phyloP scores from a whole-genome alignment of 306 rosid species.

The Prunus campanulata region DNA sequence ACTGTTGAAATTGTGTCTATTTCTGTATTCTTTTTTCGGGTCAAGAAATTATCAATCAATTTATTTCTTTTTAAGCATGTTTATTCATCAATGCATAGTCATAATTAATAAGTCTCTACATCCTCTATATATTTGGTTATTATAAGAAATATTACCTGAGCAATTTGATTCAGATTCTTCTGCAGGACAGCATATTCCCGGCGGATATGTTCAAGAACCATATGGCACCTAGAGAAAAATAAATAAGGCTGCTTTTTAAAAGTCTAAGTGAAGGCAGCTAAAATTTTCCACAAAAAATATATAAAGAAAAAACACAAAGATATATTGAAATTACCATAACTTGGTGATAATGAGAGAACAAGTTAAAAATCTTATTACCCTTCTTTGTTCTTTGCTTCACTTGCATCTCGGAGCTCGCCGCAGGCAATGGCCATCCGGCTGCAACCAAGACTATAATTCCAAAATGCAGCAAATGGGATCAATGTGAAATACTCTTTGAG shows the following conservation, averaged over 20 bases:
- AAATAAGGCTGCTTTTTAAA: too few species aligned
- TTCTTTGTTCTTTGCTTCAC: background rate
- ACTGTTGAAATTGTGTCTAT: too few species aligned
- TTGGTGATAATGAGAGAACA: too few species aligned
- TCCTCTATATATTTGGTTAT: too few species aligned
- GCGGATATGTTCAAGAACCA: background rate
- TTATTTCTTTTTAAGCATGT: too few species aligned
- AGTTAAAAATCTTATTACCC: background rate
- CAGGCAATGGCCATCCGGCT: background rate
- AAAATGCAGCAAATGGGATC: background rate
- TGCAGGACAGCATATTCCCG: background rate
- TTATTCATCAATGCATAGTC: too few species aligned
- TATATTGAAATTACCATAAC: background rate
- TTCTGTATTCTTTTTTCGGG: too few species aligned
- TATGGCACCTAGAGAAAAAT: background rate
- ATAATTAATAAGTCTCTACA: too few species aligned
- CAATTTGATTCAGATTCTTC: background rate
- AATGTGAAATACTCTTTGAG: background rate
- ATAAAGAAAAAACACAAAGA: too few species aligned
- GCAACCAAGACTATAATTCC: background rate
- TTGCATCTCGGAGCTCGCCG: background rate
- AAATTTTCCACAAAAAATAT: background rate
- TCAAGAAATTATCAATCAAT: too few species aligned
- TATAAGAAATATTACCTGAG: background rate
- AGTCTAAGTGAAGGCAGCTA: background rate